Evolutionary conservation across 2,329 filamentous ascomycete species (phyloP), one percentile per base, ranked within the genome.

Genomic region (Fusarium robinianum): DNA sequence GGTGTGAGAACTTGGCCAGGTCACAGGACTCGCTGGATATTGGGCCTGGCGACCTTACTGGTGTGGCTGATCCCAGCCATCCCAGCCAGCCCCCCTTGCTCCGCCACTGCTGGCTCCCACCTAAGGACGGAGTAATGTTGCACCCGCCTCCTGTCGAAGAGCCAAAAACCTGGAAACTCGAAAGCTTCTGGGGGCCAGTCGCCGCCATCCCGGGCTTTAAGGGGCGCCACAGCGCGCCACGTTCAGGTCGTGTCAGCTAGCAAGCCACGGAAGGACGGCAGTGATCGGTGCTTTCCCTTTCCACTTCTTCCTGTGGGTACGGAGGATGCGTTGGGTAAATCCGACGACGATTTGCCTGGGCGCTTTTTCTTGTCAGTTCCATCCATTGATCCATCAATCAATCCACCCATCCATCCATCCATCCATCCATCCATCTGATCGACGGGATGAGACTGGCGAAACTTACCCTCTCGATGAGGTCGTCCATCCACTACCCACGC

Each of bases 151-250:
- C 23, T n/a, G 17, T 24, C 41, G 39, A 42, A 41, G 38, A 42
- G 27, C 39, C 25, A 37, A 35, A 47, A 54, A 53, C 31, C 36
- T 41, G 36, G 30, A 42, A 40, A 19, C 32, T 11, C 25, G 40
- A 50, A 22, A 22, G 25, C 14, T 40, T 41, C 48, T 40, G 33
- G 12, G 32, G 38, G 30, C 9, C 23, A 33, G 46, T 35, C 24
- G 23, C 33, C 38, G 19, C 34, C 35, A 38, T 34, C 33, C 39
- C 35, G 35, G 43, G 37, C 39, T 30, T 29, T 30, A 42, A 34
- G 35, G 47, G 59, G 30, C 56, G 44, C 50, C 55, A 61, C 45
- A 50, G 22, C 30, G 26, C 48, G 57, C 57, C 55, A 61, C 57
- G 29, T 50, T 48, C 39, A 45, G 45, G 48, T 41, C 30, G 42